These are phyloP conservation scores for Boletus rubroflammeus DNA, from an alignment of 768 basidiomycete genomes.

Conservation along the genomic window DNA sequence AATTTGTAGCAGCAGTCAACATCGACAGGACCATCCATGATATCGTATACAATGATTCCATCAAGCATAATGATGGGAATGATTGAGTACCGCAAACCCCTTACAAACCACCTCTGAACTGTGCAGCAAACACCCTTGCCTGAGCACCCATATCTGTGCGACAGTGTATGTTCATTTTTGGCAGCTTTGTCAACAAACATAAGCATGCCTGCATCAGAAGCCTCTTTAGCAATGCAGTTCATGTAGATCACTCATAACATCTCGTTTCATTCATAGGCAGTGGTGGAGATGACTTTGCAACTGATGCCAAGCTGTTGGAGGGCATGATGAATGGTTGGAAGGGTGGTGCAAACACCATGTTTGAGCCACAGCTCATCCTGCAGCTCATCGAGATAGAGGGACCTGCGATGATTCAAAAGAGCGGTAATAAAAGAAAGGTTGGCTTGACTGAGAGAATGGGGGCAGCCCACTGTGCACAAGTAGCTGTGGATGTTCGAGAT, in stretches of 20 bases:
- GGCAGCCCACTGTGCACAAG: too few relatives aligned
- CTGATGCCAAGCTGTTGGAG: background rate
- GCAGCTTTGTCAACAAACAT: slow-evolving; percentile 23
- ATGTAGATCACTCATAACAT: background rate
- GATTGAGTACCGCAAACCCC: slow-evolving; percentile 9
- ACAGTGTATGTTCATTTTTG: slow-evolving; percentile 5
- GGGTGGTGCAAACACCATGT: background rate
- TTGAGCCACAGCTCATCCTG: background rate
- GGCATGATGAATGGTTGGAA: background rate
- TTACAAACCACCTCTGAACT: background rate
- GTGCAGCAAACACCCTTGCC: background rate
- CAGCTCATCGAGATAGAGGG: background rate
- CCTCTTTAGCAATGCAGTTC: slow-evolving; percentile 11
- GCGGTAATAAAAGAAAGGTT: too few relatives aligned
- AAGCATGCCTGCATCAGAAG: slow-evolving; percentile 19
- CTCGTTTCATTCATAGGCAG: slow-evolving; percentile 12
- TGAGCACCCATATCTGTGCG: background rate
- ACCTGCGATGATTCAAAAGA: too few relatives aligned
- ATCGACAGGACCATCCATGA: slow-evolving; percentile 14
- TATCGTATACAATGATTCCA: slow-evolving; percentile 17
- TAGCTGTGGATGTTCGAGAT: too few relatives aligned
- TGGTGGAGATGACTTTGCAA: background rate
- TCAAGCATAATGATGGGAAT: slow-evolving; percentile 14
- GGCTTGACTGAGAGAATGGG: too few relatives aligned
- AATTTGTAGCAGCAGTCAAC: slow-evolving; percentile 8